Base-by-base conservation (phyloP, 352 stramenopile genomes). In the Phytophthora agathidicida region DNA sequence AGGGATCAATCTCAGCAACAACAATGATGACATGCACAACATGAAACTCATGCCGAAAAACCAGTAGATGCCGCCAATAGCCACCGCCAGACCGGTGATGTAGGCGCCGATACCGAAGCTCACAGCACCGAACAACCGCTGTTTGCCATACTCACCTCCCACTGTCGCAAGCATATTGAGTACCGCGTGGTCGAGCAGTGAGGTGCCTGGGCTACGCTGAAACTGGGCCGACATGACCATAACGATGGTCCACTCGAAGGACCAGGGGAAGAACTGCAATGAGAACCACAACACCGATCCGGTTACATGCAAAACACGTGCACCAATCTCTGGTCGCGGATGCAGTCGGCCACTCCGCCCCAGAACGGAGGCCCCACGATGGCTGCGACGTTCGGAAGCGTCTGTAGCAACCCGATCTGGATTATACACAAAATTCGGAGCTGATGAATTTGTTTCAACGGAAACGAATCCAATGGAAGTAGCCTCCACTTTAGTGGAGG, bases 121-220 rank as follows among this genome's bases (percentile, higher is more conserved):
- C 11, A 92, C 63, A 3, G 82, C 80, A 22, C 80, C 82, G 49
- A 88, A 90, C 19, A 92, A 67, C 1, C 82, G 78, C 64, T 92
- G 82, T 58, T 89, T 89, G 43, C 82, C 82, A 53, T 89, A 92
- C 52, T 92, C 82, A 17, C 79, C 80, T 26, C 82, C 82, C 30
- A 79, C 66, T 44, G 77, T 78, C 8, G 51, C 63, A 20, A 89
- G 65, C 60, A 92, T 60, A 35, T 83, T 65, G 14, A 92, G 61
- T 26, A 90, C 61, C 3, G 82, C 75, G 64, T 88, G 76, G 49
- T 92, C 82, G 7, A 90, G 63, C 39, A 92, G 42, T n/a, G 82
- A 86, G 19, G 68, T 65, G 0, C 56, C 53, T 1, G 80, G 75
- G 19, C 64, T 55, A 35, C 45, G 57, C 27, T 83, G 69, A 49